Evolutionary conservation across 441 rosid genomes (phyloP).

Genomic region (Populus hybrid): DNA sequence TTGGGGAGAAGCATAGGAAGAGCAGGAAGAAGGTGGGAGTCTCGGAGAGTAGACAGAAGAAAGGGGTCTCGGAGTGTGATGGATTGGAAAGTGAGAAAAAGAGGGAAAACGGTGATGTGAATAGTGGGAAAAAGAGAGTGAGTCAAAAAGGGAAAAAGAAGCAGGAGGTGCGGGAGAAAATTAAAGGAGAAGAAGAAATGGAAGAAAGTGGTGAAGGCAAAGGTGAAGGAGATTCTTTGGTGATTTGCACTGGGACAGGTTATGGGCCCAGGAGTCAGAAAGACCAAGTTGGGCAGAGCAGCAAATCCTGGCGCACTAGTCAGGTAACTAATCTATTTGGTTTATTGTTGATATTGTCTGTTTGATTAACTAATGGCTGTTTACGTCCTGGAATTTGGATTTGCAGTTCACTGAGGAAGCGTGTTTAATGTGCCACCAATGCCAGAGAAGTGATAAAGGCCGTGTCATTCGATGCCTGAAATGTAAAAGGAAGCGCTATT

Average conservation of each 20-base stretch:
- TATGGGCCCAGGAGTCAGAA: neutral
- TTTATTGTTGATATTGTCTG: neutral
- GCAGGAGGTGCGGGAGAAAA: neutral
- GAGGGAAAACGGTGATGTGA: slow-evolving; percentile 5
- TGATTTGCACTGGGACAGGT: neutral
- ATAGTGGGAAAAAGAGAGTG: slow-evolving; percentile 5
- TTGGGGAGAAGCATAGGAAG: slow-evolving; percentile 13
- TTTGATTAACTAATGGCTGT: neutral
- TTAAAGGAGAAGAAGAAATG: neutral
- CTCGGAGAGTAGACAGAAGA: neutral
- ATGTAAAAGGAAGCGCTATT: slow-evolving; percentile 58
- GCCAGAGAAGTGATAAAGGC: slow-evolving; percentile 64
- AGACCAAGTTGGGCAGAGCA: neutral
- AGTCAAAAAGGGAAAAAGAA: neutral
- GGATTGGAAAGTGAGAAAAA: neutral
- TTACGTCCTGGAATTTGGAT: neutral
- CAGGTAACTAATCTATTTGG: neutral
- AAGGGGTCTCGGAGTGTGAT: neutral
- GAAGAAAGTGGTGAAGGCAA: neutral
- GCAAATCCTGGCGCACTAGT: neutral
- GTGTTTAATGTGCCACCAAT: slow-evolving; percentile 68
- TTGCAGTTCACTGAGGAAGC: slow-evolving; percentile 23
- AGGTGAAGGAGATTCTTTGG: neutral
- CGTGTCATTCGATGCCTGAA: slow-evolving; percentile 49
- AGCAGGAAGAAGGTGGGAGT: neutral